phyloP scores from a whole-genome alignment of 2,329 filamentous ascomycete genomes.

The Trichoderma afroharzianum region DNA sequence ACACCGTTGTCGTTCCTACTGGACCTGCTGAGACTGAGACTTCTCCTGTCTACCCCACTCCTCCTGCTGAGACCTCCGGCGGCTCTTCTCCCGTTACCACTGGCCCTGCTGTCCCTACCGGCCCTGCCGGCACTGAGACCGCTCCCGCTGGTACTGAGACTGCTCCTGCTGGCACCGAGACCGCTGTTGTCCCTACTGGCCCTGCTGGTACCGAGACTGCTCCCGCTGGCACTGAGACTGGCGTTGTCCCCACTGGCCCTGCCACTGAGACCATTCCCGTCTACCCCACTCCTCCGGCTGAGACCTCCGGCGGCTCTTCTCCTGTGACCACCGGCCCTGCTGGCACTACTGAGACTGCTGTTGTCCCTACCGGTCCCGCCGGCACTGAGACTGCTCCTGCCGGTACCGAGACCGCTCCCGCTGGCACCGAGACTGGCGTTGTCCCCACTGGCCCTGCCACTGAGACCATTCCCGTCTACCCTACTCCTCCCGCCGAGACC shows the following conservation, averaged over 20 bases:
- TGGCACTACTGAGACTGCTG: background rate
- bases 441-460: background rate
- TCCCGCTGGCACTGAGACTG: conserved; percentile 5
- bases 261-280: background rate
- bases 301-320: background rate
- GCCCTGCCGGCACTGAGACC: conserved; percentile 22
- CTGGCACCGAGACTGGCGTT: conserved; percentile 3
- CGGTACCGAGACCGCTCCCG: background rate
- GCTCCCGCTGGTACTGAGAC: conserved; percentile 29
- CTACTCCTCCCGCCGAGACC: conserved; percentile 21
- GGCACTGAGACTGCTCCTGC: conserved; percentile 3
- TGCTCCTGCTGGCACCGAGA: background rate
- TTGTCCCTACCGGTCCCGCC: background rate
- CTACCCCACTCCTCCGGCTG: conserved; percentile 22
- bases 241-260: background rate
- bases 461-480: background rate
- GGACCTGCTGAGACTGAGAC: conserved; percentile 14
- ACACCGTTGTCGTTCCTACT: conserved; percentile 6
- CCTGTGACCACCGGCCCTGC: conserved; percentile 16
- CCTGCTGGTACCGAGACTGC: conserved; percentile 4
- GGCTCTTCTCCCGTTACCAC: background rate
- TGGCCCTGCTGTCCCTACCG: background rate
- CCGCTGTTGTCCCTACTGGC: conserved; percentile 13
- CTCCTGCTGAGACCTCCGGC: conserved; percentile 1
- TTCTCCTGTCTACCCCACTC: background rate